Evolutionary conservation across 495 filamentous ascomycete species (phyloP).

Genomic region (Venustampulla echinocandica): DNA sequence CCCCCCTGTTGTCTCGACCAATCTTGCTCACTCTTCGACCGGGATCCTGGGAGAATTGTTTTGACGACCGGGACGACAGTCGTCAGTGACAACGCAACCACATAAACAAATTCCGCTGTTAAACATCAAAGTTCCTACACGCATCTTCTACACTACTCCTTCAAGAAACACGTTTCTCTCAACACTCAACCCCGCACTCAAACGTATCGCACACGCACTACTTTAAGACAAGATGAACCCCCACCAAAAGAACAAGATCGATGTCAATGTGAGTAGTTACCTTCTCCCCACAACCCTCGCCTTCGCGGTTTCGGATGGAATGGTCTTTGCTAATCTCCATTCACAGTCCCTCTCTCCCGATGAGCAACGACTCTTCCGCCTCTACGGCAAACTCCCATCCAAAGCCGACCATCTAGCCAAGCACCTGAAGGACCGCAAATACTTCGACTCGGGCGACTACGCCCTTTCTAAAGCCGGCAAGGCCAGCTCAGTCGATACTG

Average conservation of each 20-base stretch:
- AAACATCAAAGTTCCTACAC: neutral
- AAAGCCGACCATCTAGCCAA: slow-evolving; percentile 96
- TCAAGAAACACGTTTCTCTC: slow-evolving; percentile 4
- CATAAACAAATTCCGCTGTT: neutral
- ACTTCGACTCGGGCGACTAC: slow-evolving; percentile 97
- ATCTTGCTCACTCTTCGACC: too few species aligned
- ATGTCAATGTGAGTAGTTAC: slow-evolving; percentile 67
- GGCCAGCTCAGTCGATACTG: slow-evolving; percentile 86
- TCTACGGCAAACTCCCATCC: slow-evolving; percentile 94
- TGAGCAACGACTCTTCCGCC: slow-evolving; percentile 88
- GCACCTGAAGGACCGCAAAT: slow-evolving; percentile 83
- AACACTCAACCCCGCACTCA: neutral
- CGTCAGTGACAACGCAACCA: slow-evolving; percentile 2
- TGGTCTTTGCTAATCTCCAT: neutral
- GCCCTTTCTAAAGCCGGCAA: slow-evolving; percentile 98
- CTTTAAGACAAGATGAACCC: slow-evolving; percentile 61
- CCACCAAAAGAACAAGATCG: slow-evolving; percentile 92
- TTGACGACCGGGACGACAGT: neutral
- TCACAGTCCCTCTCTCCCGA: slow-evolving; percentile 75
- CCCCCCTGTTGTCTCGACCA: too few species aligned
- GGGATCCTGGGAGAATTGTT: neutral
- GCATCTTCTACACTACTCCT: neutral
- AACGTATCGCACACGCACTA: neutral
- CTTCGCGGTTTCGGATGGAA: neutral
- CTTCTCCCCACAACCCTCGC: slow-evolving; percentile 13